phyloP scores from a whole-genome alignment of 495 filamentous ascomycete genomes.

The Tirmania nivea region DNA sequence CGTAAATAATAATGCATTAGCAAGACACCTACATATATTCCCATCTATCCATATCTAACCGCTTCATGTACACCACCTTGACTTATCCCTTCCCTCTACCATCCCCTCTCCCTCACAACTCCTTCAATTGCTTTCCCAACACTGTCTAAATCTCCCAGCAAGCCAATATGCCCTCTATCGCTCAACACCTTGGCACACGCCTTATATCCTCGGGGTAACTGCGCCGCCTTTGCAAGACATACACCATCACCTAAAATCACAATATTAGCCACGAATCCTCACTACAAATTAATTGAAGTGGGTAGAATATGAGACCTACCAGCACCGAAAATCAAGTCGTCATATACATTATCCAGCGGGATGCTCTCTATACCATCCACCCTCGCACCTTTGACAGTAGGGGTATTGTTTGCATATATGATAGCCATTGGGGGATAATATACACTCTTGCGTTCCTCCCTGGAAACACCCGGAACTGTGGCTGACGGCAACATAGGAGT shows the following conservation, averaged over 20 bases:
- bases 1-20: too few relatives aligned
- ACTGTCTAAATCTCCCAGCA: constrained; percentile 66
- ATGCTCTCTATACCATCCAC: constrained; percentile 49
- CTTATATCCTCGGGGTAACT: constrained; percentile 64
- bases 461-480: too few relatives aligned
- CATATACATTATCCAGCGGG: constrained; percentile 56
- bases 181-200: constrained; percentile 47
- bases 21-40: too few relatives aligned
- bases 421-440: constrained; percentile 61
- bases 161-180: constrained; percentile 65
- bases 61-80: too few relatives aligned
- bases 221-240: constrained; percentile 62
- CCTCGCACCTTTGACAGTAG: constrained; percentile 60
- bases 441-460: too few relatives aligned
- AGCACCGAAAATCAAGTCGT: constrained; percentile 64
- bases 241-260: constrained; percentile 41
- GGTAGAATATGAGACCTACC: constrained; percentile 13
- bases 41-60: too few relatives aligned
- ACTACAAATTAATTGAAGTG: constrained; percentile 13
- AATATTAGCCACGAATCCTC: too few relatives aligned
- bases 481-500: too few relatives aligned
- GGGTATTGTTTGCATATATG: constrained; percentile 72
- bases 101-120: constrained; percentile 40
- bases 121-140: constrained; percentile 54
- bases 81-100: constrained; percentile 9